Conservation (phyloP, 108 stramenopile genomes). For the Epipyxis sp. region DNA sequence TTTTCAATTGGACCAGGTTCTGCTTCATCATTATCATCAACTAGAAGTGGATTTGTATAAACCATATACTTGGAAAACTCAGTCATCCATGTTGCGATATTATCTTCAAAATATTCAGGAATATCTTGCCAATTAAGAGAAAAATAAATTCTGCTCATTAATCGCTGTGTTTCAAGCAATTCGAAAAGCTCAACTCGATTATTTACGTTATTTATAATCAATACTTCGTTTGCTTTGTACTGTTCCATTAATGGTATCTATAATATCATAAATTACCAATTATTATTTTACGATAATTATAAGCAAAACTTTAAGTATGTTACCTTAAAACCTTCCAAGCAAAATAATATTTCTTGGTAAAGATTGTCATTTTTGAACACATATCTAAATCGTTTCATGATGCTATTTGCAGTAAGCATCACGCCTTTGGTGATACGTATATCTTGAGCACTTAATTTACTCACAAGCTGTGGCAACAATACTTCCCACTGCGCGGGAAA, state of each 20-base stretch:
- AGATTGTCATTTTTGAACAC: conserved; percentile 72
- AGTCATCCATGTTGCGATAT: conserved; percentile 85
- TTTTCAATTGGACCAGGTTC: conserved; percentile 70
- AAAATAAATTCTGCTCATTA: conserved; percentile 82
- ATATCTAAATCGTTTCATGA: conserved; percentile 89
- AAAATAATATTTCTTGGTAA: conserved; percentile 74
- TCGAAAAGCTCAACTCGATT: conserved; percentile 37
- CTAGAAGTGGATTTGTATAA: conserved; percentile 74
- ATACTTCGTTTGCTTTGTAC: conserved; percentile 54
- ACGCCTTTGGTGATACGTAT: conserved; percentile 80
- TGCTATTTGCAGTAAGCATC: conserved; percentile 84
- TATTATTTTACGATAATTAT: background rate
- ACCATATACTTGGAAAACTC: conserved; percentile 76
- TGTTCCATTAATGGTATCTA: conserved; percentile 68
- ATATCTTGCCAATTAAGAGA: conserved; percentile 95
- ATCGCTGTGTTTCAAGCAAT: conserved; percentile 69
- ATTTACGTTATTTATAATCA: conserved; percentile 31
- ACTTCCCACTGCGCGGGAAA: conserved; percentile 90
- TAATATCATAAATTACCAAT: background rate
- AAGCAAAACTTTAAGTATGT: background rate
- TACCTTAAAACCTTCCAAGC: conserved; percentile 66
- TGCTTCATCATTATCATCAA: conserved; percentile 73
- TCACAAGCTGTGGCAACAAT: conserved; percentile 79
- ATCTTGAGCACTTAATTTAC: conserved; percentile 66
- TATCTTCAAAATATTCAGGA: conserved; percentile 95